These are phyloP conservation scores for Wickerhamomyces kurtzmanii DNA, from an alignment of 805 yeast species.

Conservation along the genomic window DNA sequence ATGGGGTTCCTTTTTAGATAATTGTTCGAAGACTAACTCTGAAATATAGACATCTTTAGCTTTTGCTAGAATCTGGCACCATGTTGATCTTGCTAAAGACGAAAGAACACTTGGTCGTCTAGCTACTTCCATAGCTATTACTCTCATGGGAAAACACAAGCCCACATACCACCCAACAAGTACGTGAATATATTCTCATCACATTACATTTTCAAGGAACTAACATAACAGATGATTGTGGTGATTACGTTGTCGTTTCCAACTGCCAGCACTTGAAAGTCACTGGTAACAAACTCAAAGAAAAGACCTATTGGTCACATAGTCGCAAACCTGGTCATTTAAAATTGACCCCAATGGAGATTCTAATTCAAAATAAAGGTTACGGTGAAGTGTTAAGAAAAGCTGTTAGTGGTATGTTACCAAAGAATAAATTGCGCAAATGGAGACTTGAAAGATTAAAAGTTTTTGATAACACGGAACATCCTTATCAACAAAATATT, in stretches of 20 bases:
- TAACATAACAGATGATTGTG: conserved; percentile 80
- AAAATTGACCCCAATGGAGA: conserved; percentile 73
- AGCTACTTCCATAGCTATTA: conserved; percentile 80
- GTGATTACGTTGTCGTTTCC: conserved; percentile 95
- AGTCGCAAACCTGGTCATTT: conserved; percentile 85
- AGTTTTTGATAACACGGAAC: conserved; percentile 79
- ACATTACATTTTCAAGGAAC: conserved; percentile 21
- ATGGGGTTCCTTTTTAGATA: no score
- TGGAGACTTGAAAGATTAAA: conserved; percentile 75
- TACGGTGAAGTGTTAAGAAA: conserved; percentile 74
- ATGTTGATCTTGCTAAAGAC: conserved; percentile 82
- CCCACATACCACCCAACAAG: conserved; percentile 72
- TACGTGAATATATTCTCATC: conserved; percentile 11
- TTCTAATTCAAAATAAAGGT: conserved; percentile 68
- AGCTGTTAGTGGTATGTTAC: conserved; percentile 95
- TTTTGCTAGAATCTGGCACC: conserved; percentile 89
- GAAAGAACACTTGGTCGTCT: conserved; percentile 83
- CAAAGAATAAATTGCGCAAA: conserved; percentile 78
- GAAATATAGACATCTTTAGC: conserved; percentile 51
- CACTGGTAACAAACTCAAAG: conserved; percentile 78
- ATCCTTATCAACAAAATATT: conserved; percentile 78
- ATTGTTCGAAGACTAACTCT: no score
- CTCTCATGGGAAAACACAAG: conserved; percentile 95
- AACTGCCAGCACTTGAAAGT: conserved; percentile 74
- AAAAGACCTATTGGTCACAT: conserved; percentile 84